A percentile compares a stretch with the other conserved stretches of the same genome.
These are phyloP conservation scores for Evernia prunastri DNA, from an alignment of 495 filamentous ascomycete genomes.

Conservation along the genomic window DNA sequence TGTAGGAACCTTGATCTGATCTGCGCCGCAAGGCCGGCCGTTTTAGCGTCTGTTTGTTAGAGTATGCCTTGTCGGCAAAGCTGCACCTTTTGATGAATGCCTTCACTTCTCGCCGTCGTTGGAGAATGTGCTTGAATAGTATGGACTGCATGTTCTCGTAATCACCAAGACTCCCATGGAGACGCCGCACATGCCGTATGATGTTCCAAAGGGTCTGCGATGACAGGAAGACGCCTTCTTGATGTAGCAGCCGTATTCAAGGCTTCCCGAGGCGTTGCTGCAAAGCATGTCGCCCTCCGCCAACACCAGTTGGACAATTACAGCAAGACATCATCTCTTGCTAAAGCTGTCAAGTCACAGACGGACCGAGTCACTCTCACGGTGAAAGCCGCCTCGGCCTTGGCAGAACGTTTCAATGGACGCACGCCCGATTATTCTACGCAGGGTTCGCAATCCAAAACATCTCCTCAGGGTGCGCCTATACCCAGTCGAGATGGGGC, in stretches of 20 bases:
- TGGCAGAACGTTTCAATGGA: constrained; percentile 53
- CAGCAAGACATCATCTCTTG: constrained; percentile 67
- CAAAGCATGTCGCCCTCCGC: constrained; percentile 73
- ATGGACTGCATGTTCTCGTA: neutral
- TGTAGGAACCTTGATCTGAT: neutral
- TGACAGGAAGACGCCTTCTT: constrained; percentile 66
- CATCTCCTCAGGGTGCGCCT: constrained; percentile 20
- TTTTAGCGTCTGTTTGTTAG: neutral
- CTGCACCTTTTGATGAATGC: neutral
- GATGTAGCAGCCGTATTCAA: constrained; percentile 73
- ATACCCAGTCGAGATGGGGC: constrained; percentile 14
- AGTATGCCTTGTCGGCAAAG: neutral
- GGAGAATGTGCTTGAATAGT: neutral
- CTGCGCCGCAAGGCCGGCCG: neutral
- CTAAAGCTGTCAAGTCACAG: constrained; percentile 58
- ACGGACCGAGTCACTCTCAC: constrained; percentile 58
- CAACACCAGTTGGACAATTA: constrained; percentile 72
- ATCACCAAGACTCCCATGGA: neutral
- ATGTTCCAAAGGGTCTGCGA: constrained; percentile 28
- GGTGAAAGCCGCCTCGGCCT: constrained; percentile 53
- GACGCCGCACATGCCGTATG: neutral
- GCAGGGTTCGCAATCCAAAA: constrained; percentile 22
- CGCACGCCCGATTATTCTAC: constrained; percentile 28
- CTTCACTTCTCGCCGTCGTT: neutral
- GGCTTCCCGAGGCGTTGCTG: constrained; percentile 69